Evolutionary conservation across 805 yeast genomes (phyloP), one percentile per base, ranked within the genome.

Genomic region (Naumovozyma baii): DNA sequence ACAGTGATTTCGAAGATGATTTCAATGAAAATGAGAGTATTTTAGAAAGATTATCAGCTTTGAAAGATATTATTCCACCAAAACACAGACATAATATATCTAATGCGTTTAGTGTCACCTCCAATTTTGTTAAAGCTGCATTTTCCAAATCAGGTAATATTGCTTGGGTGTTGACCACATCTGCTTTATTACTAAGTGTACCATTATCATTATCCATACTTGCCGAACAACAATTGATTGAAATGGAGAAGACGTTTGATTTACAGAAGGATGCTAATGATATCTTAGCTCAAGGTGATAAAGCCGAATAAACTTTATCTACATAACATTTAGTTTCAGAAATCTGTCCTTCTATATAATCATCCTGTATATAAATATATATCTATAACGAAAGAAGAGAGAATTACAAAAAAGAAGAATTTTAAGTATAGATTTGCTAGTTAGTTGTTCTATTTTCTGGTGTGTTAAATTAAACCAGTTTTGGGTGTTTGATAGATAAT

Each of bases 31-130:
- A 80, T 57, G 99, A 92, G 70, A 80, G 95, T 25, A 49, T 92
- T 14, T 64, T 70, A 44, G 97, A 92, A 54, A 83, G 99, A 74
- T 63, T 92, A 47, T 76, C 76, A 46, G 98, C 99, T 37, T 74
- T 92, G 55, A 86, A 80, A 64, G 96, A 92, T 61, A 83, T 90
- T 39, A 69, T 92, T 38, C 85, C 96, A 35, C 96, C 96, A 51
- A 73, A 74, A 51, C 87, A 83, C 62, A 82, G 97, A 69, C 65
- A 70, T 37, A 54, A 55, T 39, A 49, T 81, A 39, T 42, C 61
- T 18, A 45, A 52, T 29, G 35, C 66, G 18, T 53, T 59, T 44
- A 44, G 56, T 31, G 36, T 62, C 19, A 52, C 66, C 14, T 51
- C 63, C 44, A 61, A 69, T 33, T 63, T 74, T 31, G 52, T 77